Percentiles rank a stretch among this genome's conserved stretches.
phyloP scores from a whole-genome alignment of 176 grass and related monocot genomes.

The Melocanna baccifera region DNA sequence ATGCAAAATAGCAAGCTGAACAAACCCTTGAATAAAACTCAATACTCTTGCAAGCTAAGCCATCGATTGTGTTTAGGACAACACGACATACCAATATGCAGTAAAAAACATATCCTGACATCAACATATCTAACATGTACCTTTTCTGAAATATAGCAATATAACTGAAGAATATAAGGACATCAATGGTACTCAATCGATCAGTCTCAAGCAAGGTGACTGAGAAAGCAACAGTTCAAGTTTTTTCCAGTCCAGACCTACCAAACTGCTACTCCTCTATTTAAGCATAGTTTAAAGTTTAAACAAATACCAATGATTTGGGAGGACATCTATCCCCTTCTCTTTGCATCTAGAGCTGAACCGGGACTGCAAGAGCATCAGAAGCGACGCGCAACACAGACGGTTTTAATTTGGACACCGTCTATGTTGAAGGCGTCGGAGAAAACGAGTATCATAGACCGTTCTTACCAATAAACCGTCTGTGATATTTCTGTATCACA shows the following conservation, averaged over 20 bases:
- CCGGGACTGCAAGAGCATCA: no score
- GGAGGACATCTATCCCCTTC: no score
- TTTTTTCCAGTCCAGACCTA: neutral
- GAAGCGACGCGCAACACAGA: no score
- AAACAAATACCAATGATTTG: neutral
- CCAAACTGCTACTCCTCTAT: slow-evolving; percentile 5
- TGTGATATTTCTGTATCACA: no score
- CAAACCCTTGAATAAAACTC: slow-evolving; percentile 19
- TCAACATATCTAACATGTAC: neutral
- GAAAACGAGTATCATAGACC: no score
- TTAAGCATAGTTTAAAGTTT: neutral
- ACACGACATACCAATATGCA: neutral
- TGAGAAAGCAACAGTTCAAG: slow-evolving; percentile 9
- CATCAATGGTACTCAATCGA: slow-evolving; percentile 18
- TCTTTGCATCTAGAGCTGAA: no score
- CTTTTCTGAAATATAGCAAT: slow-evolving; percentile 14
- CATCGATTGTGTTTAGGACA: neutral
- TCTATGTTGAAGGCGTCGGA: no score
- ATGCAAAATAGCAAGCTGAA: slow-evolving; percentile 19
- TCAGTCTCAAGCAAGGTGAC: slow-evolving; percentile 8
- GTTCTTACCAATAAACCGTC: no score
- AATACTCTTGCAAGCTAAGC: slow-evolving; percentile 39
- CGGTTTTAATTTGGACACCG: no score
- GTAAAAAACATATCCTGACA: slow-evolving; percentile 23
- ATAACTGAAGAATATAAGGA: neutral